Base-by-base conservation (phyloP, 1,139 yeast genomes). In the Suhomyces taliae region DNA sequence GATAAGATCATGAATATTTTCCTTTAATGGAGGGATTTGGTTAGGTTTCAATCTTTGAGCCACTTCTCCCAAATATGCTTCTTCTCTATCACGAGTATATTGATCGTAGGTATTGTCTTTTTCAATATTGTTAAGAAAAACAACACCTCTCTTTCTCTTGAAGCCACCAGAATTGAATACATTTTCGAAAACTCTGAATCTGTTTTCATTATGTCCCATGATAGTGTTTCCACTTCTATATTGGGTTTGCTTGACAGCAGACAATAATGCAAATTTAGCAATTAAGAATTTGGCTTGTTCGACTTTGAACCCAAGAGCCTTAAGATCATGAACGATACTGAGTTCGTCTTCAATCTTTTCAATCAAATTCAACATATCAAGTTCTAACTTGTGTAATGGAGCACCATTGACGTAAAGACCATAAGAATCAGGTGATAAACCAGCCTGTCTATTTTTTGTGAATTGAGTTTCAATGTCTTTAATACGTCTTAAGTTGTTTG, bases 91-190 rank as follows among this genome's bases (percentile, higher is more conserved):
- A 1, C 65, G 51, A 0, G 80, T 60, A 60, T 81, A 78, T 4
- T 67, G 62, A 2, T 63, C 58, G 61, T 88, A 91, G 36, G 69
- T 71, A 0, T 62, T 60, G 56, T 90, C 97, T 0, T 54, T 60
- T 55, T 85, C 95, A 10, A 93, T 67, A 64, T 93, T 86, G 58
- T 91, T 95, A 55, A 91, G 74, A 70, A 85, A 91, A 1, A 87
- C 74, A 7, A 91, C 79, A 0, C 82, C 80, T 12, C 72, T 70
- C 35, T 53, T 55, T 2, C 59, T 46, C 15, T 62, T 59, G 1
- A 57, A 54, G 4, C 51, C 52, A 12, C 66, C 62, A 11, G 72
- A 67, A 38, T 70, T 61, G 36, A 74, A 75, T 0, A 57, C 52
- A 10, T 69, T 61, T 37, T 66, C 59, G 51, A 60, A 72, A 4